These are phyloP conservation scores for Acacia pycnantha DNA, from an alignment of 331 rosid genomes.

Conservation along the genomic window DNA sequence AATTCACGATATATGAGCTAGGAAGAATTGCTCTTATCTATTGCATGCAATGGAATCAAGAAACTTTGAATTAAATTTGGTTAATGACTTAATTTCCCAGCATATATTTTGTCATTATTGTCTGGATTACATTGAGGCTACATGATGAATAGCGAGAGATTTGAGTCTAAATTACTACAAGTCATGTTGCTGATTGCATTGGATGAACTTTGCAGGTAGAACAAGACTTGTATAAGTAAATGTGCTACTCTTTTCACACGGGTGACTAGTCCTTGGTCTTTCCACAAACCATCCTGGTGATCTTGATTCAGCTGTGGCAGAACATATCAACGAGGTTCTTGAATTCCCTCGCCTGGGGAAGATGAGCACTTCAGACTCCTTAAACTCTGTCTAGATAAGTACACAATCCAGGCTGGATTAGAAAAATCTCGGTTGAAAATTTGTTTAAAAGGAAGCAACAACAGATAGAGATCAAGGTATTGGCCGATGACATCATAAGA, in stretches of 20 bases:
- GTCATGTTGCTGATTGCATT: constrained; percentile 12
- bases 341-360: constrained; percentile 93
- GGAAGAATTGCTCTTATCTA: background rate
- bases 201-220: constrained; percentile 64
- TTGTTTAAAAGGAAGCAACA: constrained; percentile 64
- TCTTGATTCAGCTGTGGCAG: constrained; percentile 94
- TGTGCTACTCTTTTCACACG: constrained; percentile 90
- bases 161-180: background rate
- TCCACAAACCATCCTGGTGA: constrained; percentile 96
- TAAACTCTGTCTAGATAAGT: constrained; percentile 83
- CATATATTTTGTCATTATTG: background rate
- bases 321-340: constrained; percentile 89
- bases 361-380: constrained; percentile 77
- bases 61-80: background rate
- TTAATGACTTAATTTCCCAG: background rate
- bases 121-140: background rate
- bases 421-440: constrained; percentile 58
- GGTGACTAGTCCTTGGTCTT: constrained; percentile 95
- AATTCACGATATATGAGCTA: background rate
- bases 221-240: constrained; percentile 97
- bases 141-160: background rate
- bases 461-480: constrained; percentile 77
- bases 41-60: background rate
- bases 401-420: constrained; percentile 72
- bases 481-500: constrained; percentile 69